Percentiles rank a stretch among this genome's conserved stretches.
phyloP scores from a whole-genome alignment of 2,329 filamentous ascomycete genomes.

The Paecilomyces niveus region DNA sequence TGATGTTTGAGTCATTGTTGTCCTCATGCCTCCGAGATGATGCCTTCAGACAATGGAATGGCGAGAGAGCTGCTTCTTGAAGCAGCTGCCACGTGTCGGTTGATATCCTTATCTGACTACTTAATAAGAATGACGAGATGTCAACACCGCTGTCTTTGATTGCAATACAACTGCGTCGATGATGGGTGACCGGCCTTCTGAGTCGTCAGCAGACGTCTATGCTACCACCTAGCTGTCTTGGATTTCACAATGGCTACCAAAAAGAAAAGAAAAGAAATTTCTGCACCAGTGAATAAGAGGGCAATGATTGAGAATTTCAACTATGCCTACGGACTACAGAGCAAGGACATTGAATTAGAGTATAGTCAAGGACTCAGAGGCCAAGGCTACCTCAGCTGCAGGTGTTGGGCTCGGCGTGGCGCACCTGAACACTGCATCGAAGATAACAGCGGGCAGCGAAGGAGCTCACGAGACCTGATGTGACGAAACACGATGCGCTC shows the following conservation, averaged over 20 bases:
- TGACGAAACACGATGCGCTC: neutral
- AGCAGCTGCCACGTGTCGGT: neutral
- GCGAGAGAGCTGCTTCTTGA: constrained; percentile 4
- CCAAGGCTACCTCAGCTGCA: neutral
- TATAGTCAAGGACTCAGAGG: neutral
- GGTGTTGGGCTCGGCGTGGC: neutral
- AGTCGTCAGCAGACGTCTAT: neutral
- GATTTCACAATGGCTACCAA: neutral
- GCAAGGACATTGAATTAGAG: neutral
- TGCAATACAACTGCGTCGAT: neutral
- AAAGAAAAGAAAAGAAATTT: neutral
- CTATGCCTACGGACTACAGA: neutral
- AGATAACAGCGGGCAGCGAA: neutral
- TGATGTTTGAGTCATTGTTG: constrained; percentile 2
- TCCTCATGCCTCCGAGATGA: constrained; percentile 4
- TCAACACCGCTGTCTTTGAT: neutral
- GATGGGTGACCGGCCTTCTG: neutral
- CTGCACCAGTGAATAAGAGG: neutral
- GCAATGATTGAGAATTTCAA: too few species aligned
- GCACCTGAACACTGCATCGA: neutral
- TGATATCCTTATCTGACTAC: neutral
- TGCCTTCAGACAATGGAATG: constrained; percentile 8
- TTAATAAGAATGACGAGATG: neutral
- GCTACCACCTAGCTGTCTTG: neutral
- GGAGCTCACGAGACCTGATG: neutral